Base-by-base conservation (phyloP, 75 land plant genomes). In the Picea glauca region DNA sequence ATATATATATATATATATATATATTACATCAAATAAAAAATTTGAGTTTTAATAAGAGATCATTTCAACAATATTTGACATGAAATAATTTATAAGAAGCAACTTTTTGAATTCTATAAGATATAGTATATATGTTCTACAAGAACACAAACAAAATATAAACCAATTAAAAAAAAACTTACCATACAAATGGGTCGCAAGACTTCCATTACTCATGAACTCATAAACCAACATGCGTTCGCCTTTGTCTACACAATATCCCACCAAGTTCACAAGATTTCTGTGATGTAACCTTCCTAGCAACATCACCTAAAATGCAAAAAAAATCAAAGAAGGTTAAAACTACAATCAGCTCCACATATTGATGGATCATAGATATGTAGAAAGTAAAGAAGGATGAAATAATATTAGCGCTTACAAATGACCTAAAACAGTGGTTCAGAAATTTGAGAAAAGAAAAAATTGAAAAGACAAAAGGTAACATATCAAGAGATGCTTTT, bases 231-330 rank as follows among this genome's bases (percentile, higher is more conserved):
- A 85, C 88, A 97, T 97, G 33, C 85, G 90, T 56, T 89, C 88
- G 11, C 92, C 95, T 85, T 89, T 91, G 83, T 97, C 99, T 11
- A 94, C 88, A 83, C 98, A 97, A 73, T 97, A 95, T 60, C 99
- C 99, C 32, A 97, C 85, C 83, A 97, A 83, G 80, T 97, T 97
- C 78, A 97, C 99, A 80, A 97, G 89, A 85, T 97, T 97, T 62
- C 98, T 83, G 81, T 97, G 99, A 80, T 97, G 99, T 80, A 97
- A 66, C 77, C 99, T 89, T 72, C 90, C 95, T 21, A 97, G 88
- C 61, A 97, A 75, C 64, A 80, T 35, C 21, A 97, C 99, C 99
- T 97, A 89, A 54, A 56, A 43, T 14, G 26, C 73, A 77, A 18
- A 70, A 20, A 70, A 70, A 68, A 38, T 15, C 35, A 17, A 68